A percentile compares a stretch with the other conserved stretches of the same genome.
Evolutionary conservation across 2,329 filamentous ascomycete genomes (phyloP).

Genomic region (Ophiosphaerella herpotricha): DNA sequence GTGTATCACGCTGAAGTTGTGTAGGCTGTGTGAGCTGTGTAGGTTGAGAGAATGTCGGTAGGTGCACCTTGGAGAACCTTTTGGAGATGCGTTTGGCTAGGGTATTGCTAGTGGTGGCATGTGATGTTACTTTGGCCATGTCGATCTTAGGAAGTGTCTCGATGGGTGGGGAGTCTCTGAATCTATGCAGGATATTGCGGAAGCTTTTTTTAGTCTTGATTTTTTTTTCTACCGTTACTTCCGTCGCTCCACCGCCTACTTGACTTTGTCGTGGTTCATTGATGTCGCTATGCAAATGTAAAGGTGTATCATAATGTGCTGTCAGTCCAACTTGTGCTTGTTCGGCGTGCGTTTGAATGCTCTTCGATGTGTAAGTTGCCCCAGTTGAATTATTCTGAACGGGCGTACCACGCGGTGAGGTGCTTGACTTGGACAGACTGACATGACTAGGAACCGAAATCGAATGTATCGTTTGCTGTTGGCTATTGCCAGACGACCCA

Average conservation of each 20-base stretch:
- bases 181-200: constrained; percentile 27
- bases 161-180: constrained; percentile 8
- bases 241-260: not conserved
- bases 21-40: too few relatives aligned
- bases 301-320: not conserved
- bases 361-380: too few relatives aligned
- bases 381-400: too few relatives aligned
- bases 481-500: too few relatives aligned
- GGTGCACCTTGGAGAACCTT: constrained; percentile 19
- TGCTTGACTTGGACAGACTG: too few relatives aligned
- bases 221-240: constrained; percentile 1
- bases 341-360: too few relatives aligned
- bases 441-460: too few relatives aligned
- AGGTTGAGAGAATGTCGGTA: not conserved
- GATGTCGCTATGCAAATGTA: too few relatives aligned
- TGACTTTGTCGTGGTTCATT: not conserved
- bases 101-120: constrained; percentile 17
- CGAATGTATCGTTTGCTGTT: too few relatives aligned
- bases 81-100: constrained; percentile 26
- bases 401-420: not conserved
- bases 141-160: constrained; percentile 3
- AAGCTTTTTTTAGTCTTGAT: constrained; percentile 31
- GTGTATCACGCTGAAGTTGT: too few relatives aligned
- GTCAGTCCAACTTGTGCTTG: not conserved
- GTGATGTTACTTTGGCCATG: constrained; percentile 18